phyloP scores from a whole-genome alignment of 2,329 filamentous ascomycete genomes.

The Fusarium graminum region DNA sequence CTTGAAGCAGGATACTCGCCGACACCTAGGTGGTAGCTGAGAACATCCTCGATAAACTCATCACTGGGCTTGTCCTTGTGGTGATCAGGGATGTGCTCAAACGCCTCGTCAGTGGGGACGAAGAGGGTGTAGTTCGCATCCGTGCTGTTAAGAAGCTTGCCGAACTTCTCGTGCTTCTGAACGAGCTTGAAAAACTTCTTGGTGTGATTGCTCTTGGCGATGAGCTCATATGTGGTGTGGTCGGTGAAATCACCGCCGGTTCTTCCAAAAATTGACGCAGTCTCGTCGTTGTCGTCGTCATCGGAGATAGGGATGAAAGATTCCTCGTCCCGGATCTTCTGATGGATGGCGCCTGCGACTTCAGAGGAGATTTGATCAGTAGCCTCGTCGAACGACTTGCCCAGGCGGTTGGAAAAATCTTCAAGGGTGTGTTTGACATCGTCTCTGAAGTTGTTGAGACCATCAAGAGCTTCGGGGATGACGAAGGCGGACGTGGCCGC shows the following conservation, averaged over 20 bases:
- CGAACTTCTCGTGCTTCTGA: constrained; percentile 77
- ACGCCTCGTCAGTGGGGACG: constrained; percentile 81
- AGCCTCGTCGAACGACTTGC: constrained; percentile 28
- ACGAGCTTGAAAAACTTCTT: constrained; percentile 82
- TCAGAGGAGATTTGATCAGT: constrained; percentile 33
- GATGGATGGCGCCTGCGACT: constrained; percentile 28
- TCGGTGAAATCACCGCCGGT: constrained; percentile 63
- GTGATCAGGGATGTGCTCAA: constrained; percentile 68
- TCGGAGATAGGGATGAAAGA: constrained; percentile 1
- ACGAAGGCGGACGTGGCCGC: constrained; percentile 43
- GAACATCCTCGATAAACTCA: constrained; percentile 75
- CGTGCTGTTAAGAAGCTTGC: constrained; percentile 80
- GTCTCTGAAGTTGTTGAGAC: constrained; percentile 20
- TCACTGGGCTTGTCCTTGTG: constrained; percentile 72
- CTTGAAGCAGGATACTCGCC: constrained; percentile 75
- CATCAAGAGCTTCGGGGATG: constrained; percentile 28
- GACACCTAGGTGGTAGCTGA: constrained; percentile 81
- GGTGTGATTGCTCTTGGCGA: constrained; percentile 80
- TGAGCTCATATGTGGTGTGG: constrained; percentile 83
- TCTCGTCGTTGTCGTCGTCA: background rate
- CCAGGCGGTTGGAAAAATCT: constrained; percentile 19
- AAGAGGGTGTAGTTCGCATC: constrained; percentile 83
- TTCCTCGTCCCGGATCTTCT: constrained; percentile 25
- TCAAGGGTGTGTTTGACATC: constrained; percentile 22
- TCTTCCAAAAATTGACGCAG: constrained; percentile 9